Percentiles rank a stretch among this genome's conserved stretches.
phyloP scores from a whole-genome alignment of 2,329 filamentous ascomycete genomes.

The Trichoderma atrobrunneum region DNA sequence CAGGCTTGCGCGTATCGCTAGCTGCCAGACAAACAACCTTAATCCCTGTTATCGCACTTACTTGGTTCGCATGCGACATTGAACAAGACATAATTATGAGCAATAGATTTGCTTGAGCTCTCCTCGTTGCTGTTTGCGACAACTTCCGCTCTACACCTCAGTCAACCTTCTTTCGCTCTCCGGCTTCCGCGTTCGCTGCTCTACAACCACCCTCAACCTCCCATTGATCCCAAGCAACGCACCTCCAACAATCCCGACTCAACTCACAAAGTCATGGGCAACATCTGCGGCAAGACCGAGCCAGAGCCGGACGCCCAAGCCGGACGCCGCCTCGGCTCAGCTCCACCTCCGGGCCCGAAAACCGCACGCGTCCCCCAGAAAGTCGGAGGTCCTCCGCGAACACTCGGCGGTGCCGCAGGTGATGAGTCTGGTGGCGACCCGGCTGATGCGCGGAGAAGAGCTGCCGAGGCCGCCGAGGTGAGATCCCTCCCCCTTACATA shows the following conservation, averaged over 20 bases:
- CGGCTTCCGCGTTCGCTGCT: background rate
- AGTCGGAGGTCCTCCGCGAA: conserved; percentile 58
- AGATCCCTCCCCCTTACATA: conserved; percentile 27
- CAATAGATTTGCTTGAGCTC: background rate
- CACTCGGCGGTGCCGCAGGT: conserved; percentile 53
- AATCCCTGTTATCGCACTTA: background rate
- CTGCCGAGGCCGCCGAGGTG: conserved; percentile 83
- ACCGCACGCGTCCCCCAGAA: conserved; percentile 52
- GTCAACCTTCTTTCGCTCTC: background rate
- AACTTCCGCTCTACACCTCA: background rate
- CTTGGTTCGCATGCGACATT: background rate
- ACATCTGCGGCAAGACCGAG: conserved; percentile 75
- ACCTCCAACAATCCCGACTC: background rate
- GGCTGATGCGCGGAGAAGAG: conserved; percentile 66
- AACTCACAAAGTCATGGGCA: conserved; percentile 64
- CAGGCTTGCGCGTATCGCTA: background rate
- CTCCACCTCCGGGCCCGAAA: conserved; percentile 41
- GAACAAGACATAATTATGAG: background rate
- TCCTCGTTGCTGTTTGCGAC: background rate
- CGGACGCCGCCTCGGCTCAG: conserved; percentile 67
- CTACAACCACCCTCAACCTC: background rate
- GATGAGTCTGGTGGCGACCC: conserved; percentile 29
- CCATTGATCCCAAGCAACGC: background rate
- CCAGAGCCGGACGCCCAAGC: conserved; percentile 67
- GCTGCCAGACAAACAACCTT: background rate